These are phyloP conservation scores for Pythium biforme DNA, from an alignment of 352 stramenopile genomes.

Conservation along the genomic window DNA sequence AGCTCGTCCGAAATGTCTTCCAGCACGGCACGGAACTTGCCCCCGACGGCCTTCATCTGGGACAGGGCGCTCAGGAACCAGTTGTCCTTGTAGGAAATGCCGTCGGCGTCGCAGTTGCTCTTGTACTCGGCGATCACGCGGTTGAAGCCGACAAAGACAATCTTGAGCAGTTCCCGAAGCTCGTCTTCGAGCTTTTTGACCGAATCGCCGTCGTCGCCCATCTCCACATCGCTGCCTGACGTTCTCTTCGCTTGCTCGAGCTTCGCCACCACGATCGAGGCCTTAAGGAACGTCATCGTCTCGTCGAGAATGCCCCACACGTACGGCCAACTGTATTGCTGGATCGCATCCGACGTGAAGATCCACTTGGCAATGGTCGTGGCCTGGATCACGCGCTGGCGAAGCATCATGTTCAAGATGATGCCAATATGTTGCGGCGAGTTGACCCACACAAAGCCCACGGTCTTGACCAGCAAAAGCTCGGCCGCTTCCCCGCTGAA, in stretches of 20 bases:
- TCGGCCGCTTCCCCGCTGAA: slow-evolving; percentile 50
- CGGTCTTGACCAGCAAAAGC: slow-evolving; percentile 64
- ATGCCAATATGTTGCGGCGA: slow-evolving; percentile 82
- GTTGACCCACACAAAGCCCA: slow-evolving; percentile 75
- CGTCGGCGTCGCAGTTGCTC: slow-evolving; percentile 68
- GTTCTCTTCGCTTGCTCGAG: slow-evolving; percentile 30
- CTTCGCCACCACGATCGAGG: slow-evolving; percentile 36
- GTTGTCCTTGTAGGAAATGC: slow-evolving; percentile 72
- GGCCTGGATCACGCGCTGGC: slow-evolving; percentile 56
- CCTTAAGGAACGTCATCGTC: slow-evolving; percentile 58
- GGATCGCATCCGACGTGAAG: slow-evolving; percentile 73
- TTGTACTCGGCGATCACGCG: slow-evolving; percentile 77
- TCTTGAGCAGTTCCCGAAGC: slow-evolving; percentile 47
- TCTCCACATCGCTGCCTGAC: slow-evolving; percentile 44
- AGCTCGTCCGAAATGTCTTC: slow-evolving; percentile 56
- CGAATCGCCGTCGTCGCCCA: slow-evolving; percentile 39
- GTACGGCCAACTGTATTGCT: slow-evolving; percentile 89
- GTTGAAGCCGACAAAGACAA: slow-evolving; percentile 70
- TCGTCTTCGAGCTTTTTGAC: slow-evolving; percentile 47
- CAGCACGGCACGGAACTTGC: slow-evolving; percentile 54
- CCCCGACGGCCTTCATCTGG: slow-evolving; percentile 69
- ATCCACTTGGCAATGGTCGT: slow-evolving; percentile 80
- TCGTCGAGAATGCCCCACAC: slow-evolving; percentile 82
- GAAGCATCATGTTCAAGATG: slow-evolving; percentile 81
- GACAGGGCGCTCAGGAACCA: slow-evolving; percentile 74